A percentile compares a stretch with the other conserved stretches of the same genome.
Evolutionary conservation across 2,329 filamentous ascomycete species (phyloP).

Genomic region (Arachnopeziza araneosa): DNA sequence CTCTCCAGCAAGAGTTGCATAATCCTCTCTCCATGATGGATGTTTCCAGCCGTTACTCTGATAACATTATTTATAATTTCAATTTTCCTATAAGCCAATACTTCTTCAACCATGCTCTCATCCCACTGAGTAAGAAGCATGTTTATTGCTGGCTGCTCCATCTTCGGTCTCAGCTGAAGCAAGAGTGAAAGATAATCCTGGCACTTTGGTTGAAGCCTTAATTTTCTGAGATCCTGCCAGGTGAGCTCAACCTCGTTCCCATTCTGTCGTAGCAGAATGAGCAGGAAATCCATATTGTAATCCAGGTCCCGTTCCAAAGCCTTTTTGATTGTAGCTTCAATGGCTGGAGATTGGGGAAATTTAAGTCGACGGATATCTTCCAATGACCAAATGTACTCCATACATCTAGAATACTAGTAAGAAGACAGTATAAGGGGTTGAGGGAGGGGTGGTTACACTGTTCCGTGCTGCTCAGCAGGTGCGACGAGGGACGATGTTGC

Average conservation of each 20-base stretch:
- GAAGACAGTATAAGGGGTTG: too few relatives aligned
- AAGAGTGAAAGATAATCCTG: background rate
- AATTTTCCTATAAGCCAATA: slow-evolving; percentile 2
- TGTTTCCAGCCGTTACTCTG: slow-evolving; percentile 3
- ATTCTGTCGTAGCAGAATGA: background rate
- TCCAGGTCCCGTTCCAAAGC: background rate
- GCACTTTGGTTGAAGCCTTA: background rate
- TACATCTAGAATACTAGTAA: background rate
- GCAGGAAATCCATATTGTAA: background rate
- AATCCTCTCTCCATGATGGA: slow-evolving; percentile 1
- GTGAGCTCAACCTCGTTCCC: background rate
- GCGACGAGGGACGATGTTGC: too few relatives aligned
- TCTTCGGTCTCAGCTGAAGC: background rate
- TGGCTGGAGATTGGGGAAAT: too few relatives aligned
- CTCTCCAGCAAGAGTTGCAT: slow-evolving; percentile 4
- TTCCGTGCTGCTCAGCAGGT: too few relatives aligned
- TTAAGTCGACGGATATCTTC: too few relatives aligned
- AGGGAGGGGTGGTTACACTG: too few relatives aligned
- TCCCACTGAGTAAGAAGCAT: slow-evolving; percentile 1
- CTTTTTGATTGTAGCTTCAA: background rate
- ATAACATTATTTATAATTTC: slow-evolving; percentile 4
- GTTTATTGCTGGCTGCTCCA: background rate
- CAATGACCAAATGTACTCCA: background rate
- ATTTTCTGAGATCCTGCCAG: background rate
- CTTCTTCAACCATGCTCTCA: background rate